phyloP scores from a whole-genome alignment of 768 basidiomycete genomes.

The Clitopilus passeckerianus region DNA sequence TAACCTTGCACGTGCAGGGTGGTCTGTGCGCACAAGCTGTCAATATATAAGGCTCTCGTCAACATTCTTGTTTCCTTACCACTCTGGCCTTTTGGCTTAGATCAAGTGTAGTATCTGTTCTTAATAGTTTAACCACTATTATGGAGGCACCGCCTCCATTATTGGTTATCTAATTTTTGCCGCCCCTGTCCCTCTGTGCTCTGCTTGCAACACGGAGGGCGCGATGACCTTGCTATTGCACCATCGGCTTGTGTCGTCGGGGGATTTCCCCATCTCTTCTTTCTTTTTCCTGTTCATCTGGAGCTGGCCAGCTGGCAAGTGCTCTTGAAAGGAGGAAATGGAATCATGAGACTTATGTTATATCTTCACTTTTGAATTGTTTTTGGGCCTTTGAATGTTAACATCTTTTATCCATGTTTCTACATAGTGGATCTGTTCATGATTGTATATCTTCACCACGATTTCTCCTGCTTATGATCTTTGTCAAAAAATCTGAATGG shows the following conservation, averaged over 20 bases:
- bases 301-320: neutral
- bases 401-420: no score
- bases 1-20: neutral
- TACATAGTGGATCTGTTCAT: no score
- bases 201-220: slow-evolving; percentile 53
- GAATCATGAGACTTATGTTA: neutral
- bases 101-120: slow-evolving; percentile 98
- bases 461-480: no score
- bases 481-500: no score
- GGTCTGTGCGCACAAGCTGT: neutral
- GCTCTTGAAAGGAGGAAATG: neutral
- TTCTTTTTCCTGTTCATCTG: neutral
- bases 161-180: slow-evolving; percentile 54
- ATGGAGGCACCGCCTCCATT: slow-evolving; percentile 50
- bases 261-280: slow-evolving; percentile 29
- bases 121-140: slow-evolving; percentile 77
- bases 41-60: slow-evolving; percentile 20
- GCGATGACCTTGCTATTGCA: slow-evolving; percentile 55
- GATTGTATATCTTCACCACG: no score
- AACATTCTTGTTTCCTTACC: slow-evolving; percentile 43
- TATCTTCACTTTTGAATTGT: no score
- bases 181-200: slow-evolving; percentile 43
- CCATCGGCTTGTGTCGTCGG: slow-evolving; percentile 59
- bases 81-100: slow-evolving; percentile 96
- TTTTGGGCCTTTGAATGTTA: no score